A percentile compares a stretch with the other conserved stretches of the same genome.
Evolutionary conservation across 1,284 basidiomycete species (phyloP).

Genomic region (Ceratobasidium sp.): DNA sequence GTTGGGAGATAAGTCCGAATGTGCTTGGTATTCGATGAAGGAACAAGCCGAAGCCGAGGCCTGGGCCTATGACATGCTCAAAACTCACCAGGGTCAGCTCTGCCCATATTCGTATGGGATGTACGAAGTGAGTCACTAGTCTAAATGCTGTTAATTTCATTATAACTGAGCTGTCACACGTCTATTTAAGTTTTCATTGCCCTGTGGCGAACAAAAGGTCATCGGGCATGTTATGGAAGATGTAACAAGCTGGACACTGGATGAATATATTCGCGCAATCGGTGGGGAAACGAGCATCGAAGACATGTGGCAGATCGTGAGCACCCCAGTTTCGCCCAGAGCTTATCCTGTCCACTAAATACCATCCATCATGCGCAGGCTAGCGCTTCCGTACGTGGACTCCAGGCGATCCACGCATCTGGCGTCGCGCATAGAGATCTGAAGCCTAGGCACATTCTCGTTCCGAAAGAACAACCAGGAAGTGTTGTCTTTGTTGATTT

Average conservation of each 20-base stretch:
- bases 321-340: slow-evolving; percentile 10
- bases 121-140: slow-evolving; percentile 39
- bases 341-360: slow-evolving; percentile 19
- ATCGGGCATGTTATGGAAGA: slow-evolving; percentile 47
- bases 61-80: slow-evolving; percentile 45
- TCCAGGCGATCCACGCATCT: slow-evolving; percentile 42
- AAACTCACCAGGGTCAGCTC: slow-evolving; percentile 38
- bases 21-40: slow-evolving; percentile 46
- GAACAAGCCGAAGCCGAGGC: slow-evolving; percentile 45
- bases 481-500: slow-evolving; percentile 47
- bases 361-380: slow-evolving; percentile 29
- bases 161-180: slow-evolving; percentile 12
- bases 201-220: slow-evolving; percentile 46
- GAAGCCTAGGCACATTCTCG: slow-evolving; percentile 45
- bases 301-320: slow-evolving; percentile 44
- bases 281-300: slow-evolving; percentile 43
- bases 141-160: slow-evolving; percentile 7
- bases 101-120: slow-evolving; percentile 45
- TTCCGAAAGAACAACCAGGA: slow-evolving; percentile 42
- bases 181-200: slow-evolving; percentile 31
- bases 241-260: slow-evolving; percentile 45
- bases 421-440: slow-evolving; percentile 45
- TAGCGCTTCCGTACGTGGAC: slow-evolving; percentile 24
- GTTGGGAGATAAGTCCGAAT: slow-evolving; percentile 43
- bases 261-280: slow-evolving; percentile 42